These are phyloP conservation scores for Cordyceps javanica DNA, from an alignment of 2,329 filamentous ascomycete species.

Conservation along the genomic window DNA sequence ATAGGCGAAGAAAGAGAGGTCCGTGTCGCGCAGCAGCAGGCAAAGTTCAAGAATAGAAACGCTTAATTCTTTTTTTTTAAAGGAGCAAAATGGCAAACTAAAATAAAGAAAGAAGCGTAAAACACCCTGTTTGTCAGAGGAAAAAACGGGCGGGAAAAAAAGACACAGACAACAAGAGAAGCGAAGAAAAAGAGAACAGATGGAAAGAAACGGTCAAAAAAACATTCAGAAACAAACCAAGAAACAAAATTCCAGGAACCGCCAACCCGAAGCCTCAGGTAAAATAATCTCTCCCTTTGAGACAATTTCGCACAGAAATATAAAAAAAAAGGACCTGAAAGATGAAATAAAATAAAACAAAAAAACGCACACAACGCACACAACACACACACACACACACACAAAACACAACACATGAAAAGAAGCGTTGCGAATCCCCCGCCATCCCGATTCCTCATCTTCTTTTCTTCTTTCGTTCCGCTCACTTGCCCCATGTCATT, in stretches of 20 bases:
- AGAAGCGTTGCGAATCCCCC: too few relatives aligned
- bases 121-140: background rate
- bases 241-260: constrained; percentile 9
- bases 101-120: constrained; percentile 6
- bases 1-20: too few relatives aligned
- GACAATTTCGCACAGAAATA: constrained; percentile 7
- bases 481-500: background rate
- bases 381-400: background rate
- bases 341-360: background rate
- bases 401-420: background rate
- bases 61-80: background rate
- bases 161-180: constrained; percentile 4
- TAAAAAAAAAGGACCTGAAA: constrained; percentile 11
- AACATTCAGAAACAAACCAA: background rate
- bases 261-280: constrained; percentile 8
- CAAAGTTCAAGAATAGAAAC: background rate
- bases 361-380: background rate
- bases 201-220: constrained; percentile 3
- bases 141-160: background rate
- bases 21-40: too few relatives aligned
- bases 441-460: too few relatives aligned
- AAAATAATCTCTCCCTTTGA: background rate
- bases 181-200: constrained; percentile 1
- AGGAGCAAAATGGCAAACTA: background rate
- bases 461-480: background rate